phyloP scores from a whole-genome alignment of 2,329 filamentous ascomycete genomes.

The Cladosporium colombiae region DNA sequence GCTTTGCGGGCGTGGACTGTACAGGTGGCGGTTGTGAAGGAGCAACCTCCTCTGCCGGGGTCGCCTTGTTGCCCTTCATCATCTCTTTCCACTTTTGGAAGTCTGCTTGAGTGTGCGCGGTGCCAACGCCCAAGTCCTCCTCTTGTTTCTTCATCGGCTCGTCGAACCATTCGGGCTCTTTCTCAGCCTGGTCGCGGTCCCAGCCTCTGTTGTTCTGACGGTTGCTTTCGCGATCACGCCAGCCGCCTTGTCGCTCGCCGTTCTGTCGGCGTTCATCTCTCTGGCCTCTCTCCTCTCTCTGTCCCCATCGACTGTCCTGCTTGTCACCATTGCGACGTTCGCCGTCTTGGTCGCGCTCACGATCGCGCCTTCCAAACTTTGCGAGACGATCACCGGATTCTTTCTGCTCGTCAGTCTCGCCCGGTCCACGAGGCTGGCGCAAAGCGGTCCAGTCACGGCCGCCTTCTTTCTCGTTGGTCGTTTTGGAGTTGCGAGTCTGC shows the following conservation, averaged over 20 bases:
- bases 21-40: slow-evolving; percentile 25
- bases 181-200: slow-evolving; percentile 63
- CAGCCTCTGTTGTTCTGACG: slow-evolving; percentile 55
- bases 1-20: slow-evolving; percentile 40
- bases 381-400: slow-evolving; percentile 61
- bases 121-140: slow-evolving; percentile 47
- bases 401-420: slow-evolving; percentile 59
- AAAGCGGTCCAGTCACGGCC: slow-evolving; percentile 66
- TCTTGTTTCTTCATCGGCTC: slow-evolving; percentile 62
- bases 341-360: slow-evolving; percentile 46
- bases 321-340: slow-evolving; percentile 68
- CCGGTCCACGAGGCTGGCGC: slow-evolving; percentile 59
- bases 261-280: slow-evolving; percentile 43
- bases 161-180: slow-evolving; percentile 91
- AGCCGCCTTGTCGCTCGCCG: slow-evolving; percentile 57
- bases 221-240: slow-evolving; percentile 50
- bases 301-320: slow-evolving; percentile 67
- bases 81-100: slow-evolving; percentile 95
- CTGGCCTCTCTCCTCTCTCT: slow-evolving; percentile 39
- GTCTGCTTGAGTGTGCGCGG: slow-evolving; percentile 76
- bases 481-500: slow-evolving; percentile 42
- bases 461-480: slow-evolving; percentile 37
- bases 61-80: slow-evolving; percentile 58
- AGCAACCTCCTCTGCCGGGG: slow-evolving; percentile 24
- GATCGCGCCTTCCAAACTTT: slow-evolving; percentile 43